Conservation (phyloP, 345 rosid species). For the Garcia nutans region DNA sequence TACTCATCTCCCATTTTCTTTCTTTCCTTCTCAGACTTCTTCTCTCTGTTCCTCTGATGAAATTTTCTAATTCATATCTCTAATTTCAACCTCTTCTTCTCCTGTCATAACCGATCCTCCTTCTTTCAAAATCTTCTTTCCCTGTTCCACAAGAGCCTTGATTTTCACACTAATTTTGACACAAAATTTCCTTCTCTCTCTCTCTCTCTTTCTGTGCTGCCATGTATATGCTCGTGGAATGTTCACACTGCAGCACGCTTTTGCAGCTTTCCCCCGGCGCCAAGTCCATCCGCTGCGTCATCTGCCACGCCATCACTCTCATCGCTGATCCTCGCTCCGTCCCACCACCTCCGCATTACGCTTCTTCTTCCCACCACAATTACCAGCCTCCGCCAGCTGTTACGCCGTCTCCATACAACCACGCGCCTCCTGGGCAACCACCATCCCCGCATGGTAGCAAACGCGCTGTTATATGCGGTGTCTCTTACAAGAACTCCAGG, state of each 20-base stretch:
- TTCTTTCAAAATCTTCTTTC: background rate
- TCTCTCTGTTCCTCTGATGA: background rate
- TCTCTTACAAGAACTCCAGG: conserved; percentile 52
- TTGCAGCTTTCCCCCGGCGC: conserved; percentile 71
- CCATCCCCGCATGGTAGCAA: conserved; percentile 57
- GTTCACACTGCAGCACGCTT: conserved; percentile 68
- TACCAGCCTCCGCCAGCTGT: conserved; percentile 12
- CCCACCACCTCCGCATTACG: conserved; percentile 11
- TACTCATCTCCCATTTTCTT: no score
- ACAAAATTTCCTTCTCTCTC: background rate
- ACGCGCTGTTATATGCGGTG: conserved; percentile 77
- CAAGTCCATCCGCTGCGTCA: conserved; percentile 61
- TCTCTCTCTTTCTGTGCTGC: background rate
- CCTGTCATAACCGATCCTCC: background rate
- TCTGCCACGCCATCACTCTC: conserved; percentile 60
- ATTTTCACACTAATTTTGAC: no score
- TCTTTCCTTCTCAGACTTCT: background rate
- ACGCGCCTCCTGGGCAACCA: conserved; percentile 53
- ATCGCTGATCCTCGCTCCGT: conserved; percentile 36
- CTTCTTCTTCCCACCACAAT: conserved; percentile 18
- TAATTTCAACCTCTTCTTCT: background rate
- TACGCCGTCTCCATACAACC: conserved; percentile 41
- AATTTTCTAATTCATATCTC: background rate
- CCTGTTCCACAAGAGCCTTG: no score
- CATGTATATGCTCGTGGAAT: conserved; percentile 59